A percentile compares a stretch with the other conserved stretches of the same genome.
These are phyloP conservation scores for Stachybotrys elegans DNA, from an alignment of 2,329 filamentous ascomycete genomes.

Conservation along the genomic window DNA sequence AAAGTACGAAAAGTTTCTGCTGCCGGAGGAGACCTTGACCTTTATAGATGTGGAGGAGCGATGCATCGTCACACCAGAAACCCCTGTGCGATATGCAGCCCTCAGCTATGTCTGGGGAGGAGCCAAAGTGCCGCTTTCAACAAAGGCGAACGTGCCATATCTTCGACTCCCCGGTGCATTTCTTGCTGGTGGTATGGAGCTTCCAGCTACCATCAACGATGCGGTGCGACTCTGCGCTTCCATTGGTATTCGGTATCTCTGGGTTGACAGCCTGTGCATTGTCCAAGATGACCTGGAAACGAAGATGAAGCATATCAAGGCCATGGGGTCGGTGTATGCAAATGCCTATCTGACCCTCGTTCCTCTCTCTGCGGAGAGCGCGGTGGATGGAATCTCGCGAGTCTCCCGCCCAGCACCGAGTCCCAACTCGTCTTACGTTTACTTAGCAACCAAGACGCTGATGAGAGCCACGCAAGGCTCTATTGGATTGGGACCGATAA, in stretches of 20 bases:
- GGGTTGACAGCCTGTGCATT: slow-evolving; percentile 10
- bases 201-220: slow-evolving; percentile 6
- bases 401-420: neutral
- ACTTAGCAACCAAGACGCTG: slow-evolving; percentile 3
- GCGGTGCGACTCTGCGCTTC: slow-evolving; percentile 5
- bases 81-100: slow-evolving; percentile 6
- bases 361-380: slow-evolving; percentile 2
- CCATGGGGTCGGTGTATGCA: slow-evolving; percentile 6
- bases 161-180: slow-evolving; percentile 4
- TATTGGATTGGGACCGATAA: neutral
- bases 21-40: slow-evolving; percentile 3
- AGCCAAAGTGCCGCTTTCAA: neutral
- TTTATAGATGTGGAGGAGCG: slow-evolving; percentile 7
- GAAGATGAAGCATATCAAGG: slow-evolving; percentile 6
- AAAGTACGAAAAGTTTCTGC: neutral
- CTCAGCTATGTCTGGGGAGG: slow-evolving; percentile 8
- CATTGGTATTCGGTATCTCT: slow-evolving; percentile 8
- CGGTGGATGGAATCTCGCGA: slow-evolving; percentile 2
- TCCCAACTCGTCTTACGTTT: neutral
- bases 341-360: slow-evolving; percentile 6
- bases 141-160: slow-evolving; percentile 2
- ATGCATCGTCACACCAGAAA: slow-evolving; percentile 5
- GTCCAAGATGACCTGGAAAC: slow-evolving; percentile 5
- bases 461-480: slow-evolving; percentile 3
- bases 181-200: slow-evolving; percentile 1